A percentile compares a stretch with the other conserved stretches of the same genome.
phyloP scores from a whole-genome alignment of 352 stramenopile genomes.

The Pythium phragmiticola region DNA sequence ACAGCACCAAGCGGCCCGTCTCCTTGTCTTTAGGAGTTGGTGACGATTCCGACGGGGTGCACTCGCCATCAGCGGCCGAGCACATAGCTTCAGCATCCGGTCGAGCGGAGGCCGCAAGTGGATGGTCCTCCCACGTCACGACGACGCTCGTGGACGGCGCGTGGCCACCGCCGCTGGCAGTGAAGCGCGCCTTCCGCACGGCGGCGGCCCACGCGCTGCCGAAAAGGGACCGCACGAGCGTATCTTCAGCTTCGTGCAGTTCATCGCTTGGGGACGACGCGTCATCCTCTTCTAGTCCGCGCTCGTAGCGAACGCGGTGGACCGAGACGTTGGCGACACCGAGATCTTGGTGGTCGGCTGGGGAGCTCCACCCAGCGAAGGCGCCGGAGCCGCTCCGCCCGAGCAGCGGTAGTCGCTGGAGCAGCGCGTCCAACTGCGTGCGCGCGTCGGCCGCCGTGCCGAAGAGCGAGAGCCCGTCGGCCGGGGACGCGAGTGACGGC shows the following conservation, averaged over 20 bases:
- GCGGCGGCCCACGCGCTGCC: conserved; percentile 19
- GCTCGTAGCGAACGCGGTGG: conserved; percentile 56
- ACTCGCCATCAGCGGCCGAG: background rate
- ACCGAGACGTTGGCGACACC: conserved; percentile 56
- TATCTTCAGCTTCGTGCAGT: conserved; percentile 15
- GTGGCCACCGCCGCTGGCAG: background rate
- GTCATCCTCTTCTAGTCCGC: conserved; percentile 10
- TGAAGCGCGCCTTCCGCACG: conserved; percentile 5
- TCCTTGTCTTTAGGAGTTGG: conserved; percentile 13
- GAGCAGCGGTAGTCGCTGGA: conserved; percentile 13
- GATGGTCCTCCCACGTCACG: conserved; percentile 68
- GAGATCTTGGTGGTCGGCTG: conserved; percentile 33
- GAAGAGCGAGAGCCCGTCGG: conserved; percentile 20
- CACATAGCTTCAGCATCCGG: conserved; percentile 20
- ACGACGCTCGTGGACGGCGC: conserved; percentile 49
- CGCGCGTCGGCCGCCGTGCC: background rate
- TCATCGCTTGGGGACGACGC: conserved; percentile 1
- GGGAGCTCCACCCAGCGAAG: conserved; percentile 13
- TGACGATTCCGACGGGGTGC: background rate
- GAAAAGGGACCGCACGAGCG: conserved; percentile 22
- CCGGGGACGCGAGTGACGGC: conserved; percentile 15
- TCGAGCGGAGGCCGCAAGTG: conserved; percentile 26
- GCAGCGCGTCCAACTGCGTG: conserved; percentile 18
- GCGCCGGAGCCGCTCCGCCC: conserved; percentile 10
- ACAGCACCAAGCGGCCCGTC: conserved; percentile 24